Evolutionary conservation across 768 basidiomycete species (phyloP), one percentile per base, ranked within the genome.

Genomic region (Cyathus striatus): DNA sequence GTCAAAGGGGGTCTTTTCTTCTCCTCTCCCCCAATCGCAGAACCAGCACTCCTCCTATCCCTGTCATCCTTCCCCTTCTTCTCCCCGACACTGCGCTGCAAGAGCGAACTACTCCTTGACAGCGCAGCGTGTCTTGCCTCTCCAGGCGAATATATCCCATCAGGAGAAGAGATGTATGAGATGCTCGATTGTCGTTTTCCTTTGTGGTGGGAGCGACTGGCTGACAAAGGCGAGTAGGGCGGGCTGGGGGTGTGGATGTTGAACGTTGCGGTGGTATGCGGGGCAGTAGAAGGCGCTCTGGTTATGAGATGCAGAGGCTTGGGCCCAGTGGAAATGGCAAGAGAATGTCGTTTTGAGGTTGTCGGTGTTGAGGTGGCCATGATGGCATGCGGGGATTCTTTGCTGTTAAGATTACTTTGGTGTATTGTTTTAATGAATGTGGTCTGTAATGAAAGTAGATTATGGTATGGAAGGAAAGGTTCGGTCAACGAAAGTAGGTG

Each of bases 181-280:
- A 81, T 81, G 1, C 78, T 75, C 10, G 78, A 76, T 50, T 76
- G 73, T 26, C 75, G 65, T 26, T 73, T 66, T 25, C 60, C 42
- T n/a, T 50, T 46, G 17, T 43, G 49, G 41, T 41, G 54, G n/a
- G 34, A 43, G 32, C 16, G 40, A n/a, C 52, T 49, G 46, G 53
- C 51, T 25, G 47, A 24, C 33, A 45, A 43, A 35, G 55, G 51
- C 13, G 56, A 58, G 13, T 50, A 49, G 24, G 50, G 33, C 32
- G 48, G 38, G 23, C 49, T 33, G 22, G 55, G 46, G 24, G 46
- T 24, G 44, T 45, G 23, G 51, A 42, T n/a, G 58, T 25, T 27
- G 47, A 45, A 40, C 24, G 51, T 21, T 51, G 47, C 43, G 49
- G 53, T 27, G 53, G 46, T 24, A 45, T 50, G 33, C 42, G 44